Conservation (phyloP, 768 basidiomycete species). For the Solioccasus polychromus region DNA sequence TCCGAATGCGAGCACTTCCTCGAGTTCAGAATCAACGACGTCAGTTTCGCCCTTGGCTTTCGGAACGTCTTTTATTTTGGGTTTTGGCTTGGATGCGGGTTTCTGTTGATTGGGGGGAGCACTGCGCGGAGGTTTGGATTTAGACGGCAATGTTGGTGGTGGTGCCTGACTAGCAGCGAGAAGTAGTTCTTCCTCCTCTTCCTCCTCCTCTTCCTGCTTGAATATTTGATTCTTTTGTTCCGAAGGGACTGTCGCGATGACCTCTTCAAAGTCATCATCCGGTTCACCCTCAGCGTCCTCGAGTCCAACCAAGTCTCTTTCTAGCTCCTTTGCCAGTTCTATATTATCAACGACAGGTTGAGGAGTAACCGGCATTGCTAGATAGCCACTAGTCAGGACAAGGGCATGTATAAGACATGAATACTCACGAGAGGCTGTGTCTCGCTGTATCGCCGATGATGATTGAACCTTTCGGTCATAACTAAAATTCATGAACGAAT, state of each 20-base stretch:
- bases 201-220: slow-evolving; percentile 22
- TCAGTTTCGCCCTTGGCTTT: slow-evolving; percentile 24
- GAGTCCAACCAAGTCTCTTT: slow-evolving; percentile 24
- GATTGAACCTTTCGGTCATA: slow-evolving; percentile 45
- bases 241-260: slow-evolving; percentile 31
- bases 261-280: slow-evolving; percentile 45
- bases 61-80: slow-evolving; percentile 21
- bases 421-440: slow-evolving; percentile 24
- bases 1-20: slow-evolving; percentile 50
- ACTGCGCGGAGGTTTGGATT: slow-evolving; percentile 31
- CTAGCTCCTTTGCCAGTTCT: slow-evolving; percentile 30
- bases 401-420: neutral
- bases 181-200: slow-evolving; percentile 34
- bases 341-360: slow-evolving; percentile 27
- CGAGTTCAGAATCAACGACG: slow-evolving; percentile 33
- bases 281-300: slow-evolving; percentile 39
- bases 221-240: slow-evolving; percentile 32
- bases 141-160: slow-evolving; percentile 28
- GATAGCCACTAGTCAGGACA: neutral
- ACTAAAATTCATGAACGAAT: slow-evolving; percentile 56
- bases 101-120: slow-evolving; percentile 23
- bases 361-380: slow-evolving; percentile 20
- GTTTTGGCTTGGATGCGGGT: slow-evolving; percentile 24
- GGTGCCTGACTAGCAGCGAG: slow-evolving; percentile 18
- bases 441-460: slow-evolving; percentile 15